A percentile compares a stretch with the other conserved stretches of the same genome.
Evolutionary conservation across 2,329 filamentous ascomycete genomes (phyloP).

Genomic region (Falciphora oryzae): DNA sequence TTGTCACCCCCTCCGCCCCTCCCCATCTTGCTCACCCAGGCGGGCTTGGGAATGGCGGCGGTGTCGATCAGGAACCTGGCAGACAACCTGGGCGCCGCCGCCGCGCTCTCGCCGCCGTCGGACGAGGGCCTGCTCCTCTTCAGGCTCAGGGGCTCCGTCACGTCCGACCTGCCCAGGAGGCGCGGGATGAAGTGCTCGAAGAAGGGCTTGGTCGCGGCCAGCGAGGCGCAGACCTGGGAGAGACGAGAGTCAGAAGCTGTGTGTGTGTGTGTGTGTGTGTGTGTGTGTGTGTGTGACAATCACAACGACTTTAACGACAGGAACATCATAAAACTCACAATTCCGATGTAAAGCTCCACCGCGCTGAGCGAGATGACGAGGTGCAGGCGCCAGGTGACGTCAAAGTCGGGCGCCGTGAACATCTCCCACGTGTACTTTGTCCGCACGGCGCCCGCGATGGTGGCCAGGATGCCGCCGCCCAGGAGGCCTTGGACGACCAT

Average conservation of each 20-base stretch:
- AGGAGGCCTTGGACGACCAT: slow-evolving; percentile 41
- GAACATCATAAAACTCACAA: slow-evolving; percentile 23
- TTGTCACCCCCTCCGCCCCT: neutral
- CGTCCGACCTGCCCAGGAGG: slow-evolving; percentile 15
- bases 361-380: slow-evolving; percentile 28
- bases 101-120: slow-evolving; percentile 4
- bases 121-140: neutral
- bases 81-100: neutral
- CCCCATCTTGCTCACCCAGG: neutral
- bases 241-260: neutral
- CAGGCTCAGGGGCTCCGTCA: slow-evolving; percentile 14
- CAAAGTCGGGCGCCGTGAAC: slow-evolving; percentile 21
- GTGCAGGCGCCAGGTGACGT: slow-evolving; percentile 32
- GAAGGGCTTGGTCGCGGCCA: slow-evolving; percentile 39
- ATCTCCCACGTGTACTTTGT: slow-evolving; percentile 30
- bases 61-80: neutral
- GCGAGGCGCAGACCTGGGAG: slow-evolving; percentile 36
- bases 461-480: slow-evolving; percentile 42
- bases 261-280: no score
- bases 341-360: slow-evolving; percentile 37
- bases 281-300: neutral
- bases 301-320: neutral
- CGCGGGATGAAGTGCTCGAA: slow-evolving; percentile 31
- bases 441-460: slow-evolving; percentile 30
- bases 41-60: neutral